Base-by-base conservation (phyloP, 2,329 filamentous ascomycete species). In the Aureobasidium sp. region DNA sequence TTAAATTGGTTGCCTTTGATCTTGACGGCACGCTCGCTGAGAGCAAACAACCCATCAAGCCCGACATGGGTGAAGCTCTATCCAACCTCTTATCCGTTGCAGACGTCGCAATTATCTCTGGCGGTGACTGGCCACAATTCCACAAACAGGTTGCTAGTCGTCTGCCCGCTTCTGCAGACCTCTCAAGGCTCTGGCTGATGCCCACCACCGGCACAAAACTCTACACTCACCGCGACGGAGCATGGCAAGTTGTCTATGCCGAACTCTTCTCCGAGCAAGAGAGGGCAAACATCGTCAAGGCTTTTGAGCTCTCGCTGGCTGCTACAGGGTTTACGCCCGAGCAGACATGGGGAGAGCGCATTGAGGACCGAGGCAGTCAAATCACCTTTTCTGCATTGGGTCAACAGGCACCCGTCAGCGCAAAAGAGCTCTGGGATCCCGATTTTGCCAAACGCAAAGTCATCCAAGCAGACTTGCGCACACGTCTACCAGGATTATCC, bases 381-480 rank as follows among this genome's bases (percentile, higher is more conserved):
- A 75, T 76, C 58, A 77, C 74, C 13, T 75, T 76, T 65, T 76
- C 74, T 1, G 74, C 74, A 2, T 73, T 77, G 1, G 75, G 75
- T 45, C 75, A 76, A 66, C 63, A 74, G 63, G 73, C 75, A 7
- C 74, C 75, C n/a, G 66, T 74, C 9, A 41, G 47, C 7, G 71
- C 65, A 13, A 77, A 76, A 65, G 67, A 74, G 64, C 57, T 60
- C 29, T 77, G 75, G 74, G 75, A 77, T 55, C 72, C 74, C 1
- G 69, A 75, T 59, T 75, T 76, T 62, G 72, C 68, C 30, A 76
- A 76, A 66, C 73, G 74, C 39, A 72, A 71, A 55, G 67, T 74
- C 37, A 74, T 77, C 32, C 74, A 75, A 65, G 67, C 66, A 5
- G 74, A 77, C 61, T 64, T 77, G 45, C 66, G 66, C 21, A 66